phyloP scores from a whole-genome alignment of 2,329 filamentous ascomycete genomes.

The Fusarium armeniacum region DNA sequence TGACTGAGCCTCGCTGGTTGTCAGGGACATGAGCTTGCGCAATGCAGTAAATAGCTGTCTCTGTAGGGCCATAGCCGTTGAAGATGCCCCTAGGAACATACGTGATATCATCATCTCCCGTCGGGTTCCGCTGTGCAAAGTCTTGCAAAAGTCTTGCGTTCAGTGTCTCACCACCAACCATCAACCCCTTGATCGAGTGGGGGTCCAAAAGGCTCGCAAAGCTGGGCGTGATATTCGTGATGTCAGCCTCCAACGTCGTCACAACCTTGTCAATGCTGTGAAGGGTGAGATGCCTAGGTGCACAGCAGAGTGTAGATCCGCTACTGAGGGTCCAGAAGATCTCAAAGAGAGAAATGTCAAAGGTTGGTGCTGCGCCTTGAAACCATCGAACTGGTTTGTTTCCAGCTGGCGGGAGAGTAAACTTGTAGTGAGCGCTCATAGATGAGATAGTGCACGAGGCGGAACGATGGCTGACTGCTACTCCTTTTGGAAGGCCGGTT shows the following conservation, averaged over 20 bases:
- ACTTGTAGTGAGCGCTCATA: conserved; percentile 17
- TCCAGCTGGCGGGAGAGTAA: not conserved
- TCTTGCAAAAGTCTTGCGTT: conserved; percentile 18
- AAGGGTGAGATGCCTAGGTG: conserved; percentile 9
- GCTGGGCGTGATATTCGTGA: conserved; percentile 30
- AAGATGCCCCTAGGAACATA: conserved; percentile 11
- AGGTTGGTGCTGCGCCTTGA: conserved; percentile 25
- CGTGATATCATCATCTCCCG: rapidly evolving
- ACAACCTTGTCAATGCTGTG: conserved; percentile 29
- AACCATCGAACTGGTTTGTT: conserved; percentile 23
- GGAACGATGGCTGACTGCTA: conserved; percentile 25
- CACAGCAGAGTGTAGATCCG: conserved; percentile 29
- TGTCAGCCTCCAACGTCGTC: conserved; percentile 8
- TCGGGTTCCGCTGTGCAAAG: conserved; percentile 3
- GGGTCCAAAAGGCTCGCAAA: conserved; percentile 29
- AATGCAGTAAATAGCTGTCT: conserved; percentile 30
- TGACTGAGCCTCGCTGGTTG: conserved; percentile 15
- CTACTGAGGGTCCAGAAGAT: conserved; percentile 29
- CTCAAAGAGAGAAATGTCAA: conserved; percentile 33
- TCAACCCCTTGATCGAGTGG: not conserved
- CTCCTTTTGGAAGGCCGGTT: conserved; percentile 25
- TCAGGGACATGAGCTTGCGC: conserved; percentile 17
- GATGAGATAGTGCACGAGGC: conserved; percentile 19
- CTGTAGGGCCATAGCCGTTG: conserved; percentile 28
- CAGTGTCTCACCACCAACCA: conserved; percentile 37